These are phyloP conservation scores for Acacia melanoxylon DNA, from an alignment of 306 rosid species.

Conservation along the genomic window DNA sequence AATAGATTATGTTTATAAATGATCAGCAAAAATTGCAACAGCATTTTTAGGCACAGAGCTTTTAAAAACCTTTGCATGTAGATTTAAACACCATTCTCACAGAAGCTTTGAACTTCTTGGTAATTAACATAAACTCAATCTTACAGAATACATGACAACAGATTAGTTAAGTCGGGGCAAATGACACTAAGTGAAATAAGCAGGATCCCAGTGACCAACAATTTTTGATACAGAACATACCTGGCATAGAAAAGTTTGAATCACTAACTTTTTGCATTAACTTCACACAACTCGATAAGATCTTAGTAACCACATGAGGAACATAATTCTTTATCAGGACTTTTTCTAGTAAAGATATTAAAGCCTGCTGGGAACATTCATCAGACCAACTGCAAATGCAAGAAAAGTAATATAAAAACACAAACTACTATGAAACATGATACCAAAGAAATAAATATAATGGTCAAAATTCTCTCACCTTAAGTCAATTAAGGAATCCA, in stretches of 20 bases:
- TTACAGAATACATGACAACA: neutral
- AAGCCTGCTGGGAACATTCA: constrained; percentile 57
- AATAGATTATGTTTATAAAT: neutral
- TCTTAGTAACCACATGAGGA: constrained; percentile 57
- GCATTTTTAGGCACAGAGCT: neutral
- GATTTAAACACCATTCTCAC: neutral
- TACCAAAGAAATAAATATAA: neutral
- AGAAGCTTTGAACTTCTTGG: constrained; percentile 9
- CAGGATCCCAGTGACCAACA: constrained; percentile 1
- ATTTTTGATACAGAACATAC: constrained; percentile 34
- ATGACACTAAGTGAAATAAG: neutral
- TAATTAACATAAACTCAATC: neutral
- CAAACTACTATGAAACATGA: neutral
- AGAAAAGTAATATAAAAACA: constrained; percentile 34
- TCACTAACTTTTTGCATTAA: constrained; percentile 43
- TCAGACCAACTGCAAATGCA: constrained; percentile 62
- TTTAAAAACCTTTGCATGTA: neutral
- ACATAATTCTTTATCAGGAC: constrained; percentile 55
- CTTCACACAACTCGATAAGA: constrained; percentile 64
- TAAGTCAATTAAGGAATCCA: constrained; percentile 75
- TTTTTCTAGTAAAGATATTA: constrained; percentile 71
- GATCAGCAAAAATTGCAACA: neutral
- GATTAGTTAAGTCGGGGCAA: neutral
- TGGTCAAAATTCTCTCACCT: constrained; percentile 51
- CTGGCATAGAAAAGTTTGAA: constrained; percentile 54